phyloP scores from a whole-genome alignment of 2,329 filamentous ascomycete species.

The Epichloe gansuensis region DNA sequence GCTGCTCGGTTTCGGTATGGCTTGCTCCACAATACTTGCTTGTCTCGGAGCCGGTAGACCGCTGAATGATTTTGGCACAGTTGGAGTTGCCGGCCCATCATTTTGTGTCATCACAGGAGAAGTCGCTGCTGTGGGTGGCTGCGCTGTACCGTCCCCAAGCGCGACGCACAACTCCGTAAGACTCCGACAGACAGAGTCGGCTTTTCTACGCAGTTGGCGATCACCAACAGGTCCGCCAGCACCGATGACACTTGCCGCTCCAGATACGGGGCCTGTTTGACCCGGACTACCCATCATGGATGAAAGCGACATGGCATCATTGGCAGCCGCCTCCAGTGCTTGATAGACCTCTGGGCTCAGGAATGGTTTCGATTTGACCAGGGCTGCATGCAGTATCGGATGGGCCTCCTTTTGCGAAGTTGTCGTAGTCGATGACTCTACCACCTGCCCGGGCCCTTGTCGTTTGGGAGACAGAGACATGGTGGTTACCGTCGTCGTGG shows the following conservation, averaged over 20 bases:
- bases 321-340: slow-evolving; percentile 67
- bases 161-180: slow-evolving; percentile 87
- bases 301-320: slow-evolving; percentile 69
- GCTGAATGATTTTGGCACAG: slow-evolving; percentile 29
- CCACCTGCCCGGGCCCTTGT: slow-evolving; percentile 14
- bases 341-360: slow-evolving; percentile 62
- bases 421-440: slow-evolving; percentile 28
- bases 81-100: slow-evolving; percentile 29
- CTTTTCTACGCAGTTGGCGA: slow-evolving; percentile 76
- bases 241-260: slow-evolving; percentile 51
- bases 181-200: slow-evolving; percentile 84
- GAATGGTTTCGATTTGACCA: slow-evolving; percentile 63
- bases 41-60: slow-evolving; percentile 27
- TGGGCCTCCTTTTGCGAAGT: slow-evolving; percentile 48
- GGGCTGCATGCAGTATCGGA: slow-evolving; percentile 66
- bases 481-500: slow-evolving; percentile 82
- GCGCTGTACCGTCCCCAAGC: slow-evolving; percentile 42
- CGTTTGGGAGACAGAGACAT: slow-evolving; percentile 83
- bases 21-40: slow-evolving; percentile 30
- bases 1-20: slow-evolving; percentile 23
- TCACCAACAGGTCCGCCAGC: slow-evolving; percentile 49
- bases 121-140: slow-evolving; percentile 7
- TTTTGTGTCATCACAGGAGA: slow-evolving; percentile 11
- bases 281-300: slow-evolving; percentile 65
- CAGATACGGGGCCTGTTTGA: slow-evolving; percentile 55